These are phyloP conservation scores for Zygoascus hellenicus DNA, from an alignment of 1,139 yeast species.

Conservation along the genomic window DNA sequence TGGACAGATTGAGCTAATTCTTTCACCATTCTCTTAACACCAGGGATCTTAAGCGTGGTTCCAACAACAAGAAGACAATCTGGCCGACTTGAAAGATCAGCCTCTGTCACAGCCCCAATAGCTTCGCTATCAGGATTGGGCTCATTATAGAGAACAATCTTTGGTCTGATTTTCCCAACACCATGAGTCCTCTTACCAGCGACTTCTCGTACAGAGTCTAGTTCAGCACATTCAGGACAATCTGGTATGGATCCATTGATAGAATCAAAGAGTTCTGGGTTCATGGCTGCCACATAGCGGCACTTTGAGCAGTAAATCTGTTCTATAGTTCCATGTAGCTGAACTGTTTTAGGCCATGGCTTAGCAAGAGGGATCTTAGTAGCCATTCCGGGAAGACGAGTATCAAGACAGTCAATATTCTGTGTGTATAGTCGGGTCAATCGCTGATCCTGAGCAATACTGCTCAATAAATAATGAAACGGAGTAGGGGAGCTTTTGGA, in stretches of 20 bases:
- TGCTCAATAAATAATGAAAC: slow-evolving; percentile 60
- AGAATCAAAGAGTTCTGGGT: slow-evolving; percentile 37
- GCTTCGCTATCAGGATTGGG: slow-evolving; percentile 83
- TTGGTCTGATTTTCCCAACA: slow-evolving; percentile 70
- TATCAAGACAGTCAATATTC: slow-evolving; percentile 44
- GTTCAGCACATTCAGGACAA: slow-evolving; percentile 53
- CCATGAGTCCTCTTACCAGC: slow-evolving; percentile 74
- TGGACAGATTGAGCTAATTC: slow-evolving; percentile 65
- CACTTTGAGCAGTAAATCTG: slow-evolving; percentile 74
- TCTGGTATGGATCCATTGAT: slow-evolving; percentile 37
- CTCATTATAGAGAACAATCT: slow-evolving; percentile 80
- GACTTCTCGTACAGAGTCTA: slow-evolving; percentile 43
- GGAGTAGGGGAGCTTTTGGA: slow-evolving; percentile 59
- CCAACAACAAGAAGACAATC: slow-evolving; percentile 82
- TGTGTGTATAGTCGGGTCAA: slow-evolving; percentile 57
- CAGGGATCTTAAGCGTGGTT: slow-evolving; percentile 80
- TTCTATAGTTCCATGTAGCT: slow-evolving; percentile 73
- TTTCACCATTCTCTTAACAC: slow-evolving; percentile 69
- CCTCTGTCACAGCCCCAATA: slow-evolving; percentile 64
- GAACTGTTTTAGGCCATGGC: slow-evolving; percentile 54
- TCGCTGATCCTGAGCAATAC: slow-evolving; percentile 55
- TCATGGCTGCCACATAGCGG: slow-evolving; percentile 42
- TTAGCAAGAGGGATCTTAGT: slow-evolving; percentile 44
- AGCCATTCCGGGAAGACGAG: slow-evolving; percentile 41
- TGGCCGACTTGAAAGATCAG: slow-evolving; percentile 59